Base-by-base conservation (phyloP, 139 green algal genomes). In the Micractinium sp. region DNA sequence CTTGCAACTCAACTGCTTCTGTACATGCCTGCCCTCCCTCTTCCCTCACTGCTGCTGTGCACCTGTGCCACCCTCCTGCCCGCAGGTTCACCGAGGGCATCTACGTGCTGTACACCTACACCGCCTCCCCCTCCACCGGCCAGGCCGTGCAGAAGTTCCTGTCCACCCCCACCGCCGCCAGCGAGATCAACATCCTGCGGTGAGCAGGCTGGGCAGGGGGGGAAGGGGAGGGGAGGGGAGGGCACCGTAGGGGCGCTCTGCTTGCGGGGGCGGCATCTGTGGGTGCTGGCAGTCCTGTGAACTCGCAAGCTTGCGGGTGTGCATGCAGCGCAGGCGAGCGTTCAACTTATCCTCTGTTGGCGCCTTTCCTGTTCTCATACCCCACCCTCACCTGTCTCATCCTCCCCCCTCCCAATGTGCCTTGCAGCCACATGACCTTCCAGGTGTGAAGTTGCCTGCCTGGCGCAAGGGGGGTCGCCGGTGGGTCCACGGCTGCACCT, bases 31-130 rank as follows among this genome's bases (percentile, higher is more conserved):
- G 47, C 47, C 47, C n/a, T n/a, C n/a, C n/a, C n/a, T n/a, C n/a
- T n/a, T n/a, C n/a, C n/a, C n/a, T n/a, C n/a, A n/a, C n/a, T n/a
- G n/a, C n/a, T n/a, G n/a, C n/a, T n/a, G n/a, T n/a, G n/a, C n/a
- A 9, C 47, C 47, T 56, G 47, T 9, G n/a, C n/a, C n/a, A n/a
- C 47, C 47, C 47, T 56, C 47, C 47, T 9, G 47, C 47, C 47
- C 47, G 85, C 94, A 97, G 94, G 38, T 93, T 96, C 85, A 95
- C 89, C 92, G 95, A 98, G 80, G 96, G 96, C 87, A 95, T 98
- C 86, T 98, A 97, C 89, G 95, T 98, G 73, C 92, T 98, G 31
- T 98, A 98, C 93, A 95, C 89, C 0, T 98, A 97, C 85, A 89
- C 89, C 23, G 95, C 96, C 23, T 85, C 90, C 74, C 90, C 94